Evolutionary conservation across 768 basidiomycete species (phyloP).

Genomic region (Leccinellum albellum): DNA sequence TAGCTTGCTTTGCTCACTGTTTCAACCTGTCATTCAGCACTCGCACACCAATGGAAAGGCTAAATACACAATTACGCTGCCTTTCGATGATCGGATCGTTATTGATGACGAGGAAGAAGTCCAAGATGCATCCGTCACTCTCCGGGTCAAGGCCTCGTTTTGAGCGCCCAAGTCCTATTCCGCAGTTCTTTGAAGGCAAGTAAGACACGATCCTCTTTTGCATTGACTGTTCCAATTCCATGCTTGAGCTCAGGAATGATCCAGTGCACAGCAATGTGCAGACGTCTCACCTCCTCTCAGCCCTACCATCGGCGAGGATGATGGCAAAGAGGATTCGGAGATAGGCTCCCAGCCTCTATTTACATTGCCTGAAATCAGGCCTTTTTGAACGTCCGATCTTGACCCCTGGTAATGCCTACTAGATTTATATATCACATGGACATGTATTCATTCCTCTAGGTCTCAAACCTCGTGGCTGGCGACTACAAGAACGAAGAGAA

Average conservation of each 20-base stretch:
- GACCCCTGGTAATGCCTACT: constrained; percentile 57
- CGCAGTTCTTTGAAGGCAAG: constrained; percentile 65
- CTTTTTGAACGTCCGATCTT: constrained; percentile 77
- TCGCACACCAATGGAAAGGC: not conserved
- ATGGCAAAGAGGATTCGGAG: constrained; percentile 48
- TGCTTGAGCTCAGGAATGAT: constrained; percentile 72
- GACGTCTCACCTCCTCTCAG: constrained; percentile 73
- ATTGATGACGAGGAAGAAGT: constrained; percentile 81
- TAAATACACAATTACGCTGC: constrained; percentile 42
- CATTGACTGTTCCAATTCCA: constrained; percentile 89
- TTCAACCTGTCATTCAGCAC: not conserved
- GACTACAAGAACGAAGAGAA: constrained; percentile 61
- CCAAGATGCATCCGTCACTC: constrained; percentile 59
- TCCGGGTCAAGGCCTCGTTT: constrained; percentile 8
- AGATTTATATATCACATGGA: not conserved
- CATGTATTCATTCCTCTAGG: constrained; percentile 37
- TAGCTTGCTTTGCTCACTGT: not conserved
- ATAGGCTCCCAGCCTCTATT: constrained; percentile 59
- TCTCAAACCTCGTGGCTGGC: constrained; percentile 83
- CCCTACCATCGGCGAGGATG: constrained; percentile 44
- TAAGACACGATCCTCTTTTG: constrained; percentile 91
- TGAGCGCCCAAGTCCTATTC: constrained; percentile 9
- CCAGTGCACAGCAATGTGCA: constrained; percentile 60
- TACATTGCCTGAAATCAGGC: constrained; percentile 74
- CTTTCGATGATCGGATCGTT: constrained; percentile 78